Evolutionary conservation across 148 eudicot genomes (phyloP).

Genomic region (Beta vulgaris): DNA sequence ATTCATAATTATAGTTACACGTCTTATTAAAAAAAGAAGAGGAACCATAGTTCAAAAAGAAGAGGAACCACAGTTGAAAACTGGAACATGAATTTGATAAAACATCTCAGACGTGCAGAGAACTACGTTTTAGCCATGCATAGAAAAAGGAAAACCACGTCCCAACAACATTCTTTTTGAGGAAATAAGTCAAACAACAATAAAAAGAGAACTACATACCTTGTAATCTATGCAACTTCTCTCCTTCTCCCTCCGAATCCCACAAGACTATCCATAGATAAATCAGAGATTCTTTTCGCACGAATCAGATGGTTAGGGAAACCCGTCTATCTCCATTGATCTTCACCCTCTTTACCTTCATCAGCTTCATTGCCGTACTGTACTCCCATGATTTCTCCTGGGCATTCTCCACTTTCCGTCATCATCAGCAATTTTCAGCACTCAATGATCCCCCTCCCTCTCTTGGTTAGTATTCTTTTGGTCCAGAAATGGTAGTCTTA

Average conservation of each 20-base stretch:
- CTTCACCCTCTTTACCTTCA: constrained; percentile 53
- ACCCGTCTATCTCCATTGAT: constrained; percentile 49
- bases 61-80: too few relatives aligned
- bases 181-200: neutral
- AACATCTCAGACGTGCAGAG: neutral
- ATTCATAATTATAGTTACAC: neutral
- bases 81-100: neutral
- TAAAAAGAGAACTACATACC: neutral
- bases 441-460: neutral
- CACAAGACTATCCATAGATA: neutral
- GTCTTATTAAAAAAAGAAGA: too few relatives aligned
- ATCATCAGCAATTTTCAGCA: neutral
- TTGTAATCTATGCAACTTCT: neutral
- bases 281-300: neutral
- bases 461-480: constrained; percentile 17
- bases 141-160: neutral
- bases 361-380: constrained; percentile 53
- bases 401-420: constrained; percentile 26
- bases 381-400: constrained; percentile 60
- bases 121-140: neutral
- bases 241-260: neutral
- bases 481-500: neutral
- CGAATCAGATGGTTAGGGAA: constrained; percentile 31
- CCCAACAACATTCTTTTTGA: neutral
- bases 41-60: too few relatives aligned